phyloP scores from a whole-genome alignment of 2,329 filamentous ascomycete genomes.

The Scedosporium dehoogii region DNA sequence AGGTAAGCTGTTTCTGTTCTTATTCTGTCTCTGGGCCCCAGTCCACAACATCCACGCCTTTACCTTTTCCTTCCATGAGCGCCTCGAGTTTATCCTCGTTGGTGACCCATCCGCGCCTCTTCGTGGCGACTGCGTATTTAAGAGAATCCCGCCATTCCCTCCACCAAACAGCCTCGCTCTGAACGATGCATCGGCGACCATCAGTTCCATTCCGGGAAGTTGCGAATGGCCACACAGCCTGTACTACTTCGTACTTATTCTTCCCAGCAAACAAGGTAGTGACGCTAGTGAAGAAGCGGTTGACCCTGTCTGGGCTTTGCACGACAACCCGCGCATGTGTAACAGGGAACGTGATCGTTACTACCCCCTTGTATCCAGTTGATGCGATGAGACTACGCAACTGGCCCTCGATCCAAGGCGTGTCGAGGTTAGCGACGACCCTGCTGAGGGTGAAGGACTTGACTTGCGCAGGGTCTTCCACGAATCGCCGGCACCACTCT shows the following conservation, averaged over 20 bases:
- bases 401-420: conserved; percentile 44
- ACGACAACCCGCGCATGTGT: conserved; percentile 39
- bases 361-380: conserved; percentile 38
- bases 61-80: conserved; percentile 38
- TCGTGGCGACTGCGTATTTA: conserved; percentile 33
- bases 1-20: conserved; percentile 2
- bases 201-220: conserved; percentile 33
- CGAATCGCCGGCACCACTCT: conserved; percentile 37
- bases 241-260: conserved; percentile 44
- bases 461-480: conserved; percentile 32
- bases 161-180: conserved; percentile 49
- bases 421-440: conserved; percentile 43
- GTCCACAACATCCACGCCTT: conserved; percentile 25
- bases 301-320: conserved; percentile 41
- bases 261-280: conserved; percentile 41
- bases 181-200: conserved; percentile 37
- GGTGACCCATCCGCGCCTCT: conserved; percentile 32
- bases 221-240: conserved; percentile 48
- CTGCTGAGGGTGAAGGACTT: conserved; percentile 43
- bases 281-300: conserved; percentile 43
- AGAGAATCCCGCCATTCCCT: conserved; percentile 24
- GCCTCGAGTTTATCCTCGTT: conserved; percentile 44
- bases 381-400: conserved; percentile 39
- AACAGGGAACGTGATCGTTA: conserved; percentile 38
- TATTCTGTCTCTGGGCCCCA: conserved; percentile 29